Percentiles rank a stretch among this genome's conserved stretches.
phyloP scores from a whole-genome alignment of 2,329 filamentous ascomycete genomes.

The Fusarium guadeloupense region DNA sequence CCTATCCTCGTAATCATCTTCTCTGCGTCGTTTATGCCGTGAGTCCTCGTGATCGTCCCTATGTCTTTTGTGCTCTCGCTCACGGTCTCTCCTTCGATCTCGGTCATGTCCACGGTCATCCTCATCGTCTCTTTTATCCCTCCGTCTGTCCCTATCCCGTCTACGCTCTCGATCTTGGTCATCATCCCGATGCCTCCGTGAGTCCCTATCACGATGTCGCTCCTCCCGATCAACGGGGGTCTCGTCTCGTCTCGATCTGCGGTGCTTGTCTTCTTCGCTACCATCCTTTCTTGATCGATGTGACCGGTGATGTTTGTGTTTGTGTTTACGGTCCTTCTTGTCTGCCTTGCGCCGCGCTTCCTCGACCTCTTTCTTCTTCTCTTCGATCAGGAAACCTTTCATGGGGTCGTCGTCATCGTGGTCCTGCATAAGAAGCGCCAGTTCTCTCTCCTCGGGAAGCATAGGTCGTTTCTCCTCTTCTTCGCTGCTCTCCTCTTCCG shows the following conservation, averaged over 20 bases:
- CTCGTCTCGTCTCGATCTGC: conserved; percentile 52
- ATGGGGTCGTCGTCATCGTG: conserved; percentile 98
- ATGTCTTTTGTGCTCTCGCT: conserved; percentile 43
- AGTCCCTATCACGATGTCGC: conserved; percentile 44
- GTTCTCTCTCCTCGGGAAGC: conserved; percentile 83
- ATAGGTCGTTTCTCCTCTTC: conserved; percentile 66
- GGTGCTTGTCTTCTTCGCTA: conserved; percentile 43
- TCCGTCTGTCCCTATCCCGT: conserved; percentile 35
- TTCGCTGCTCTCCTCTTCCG: conserved; percentile 57
- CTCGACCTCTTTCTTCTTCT: conserved; percentile 90
- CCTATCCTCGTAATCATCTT: conserved; percentile 42
- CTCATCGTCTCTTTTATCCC: conserved; percentile 36
- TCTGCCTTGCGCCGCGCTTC: conserved; percentile 67
- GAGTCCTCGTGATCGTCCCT: conserved; percentile 45
- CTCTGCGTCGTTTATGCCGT: conserved; percentile 40
- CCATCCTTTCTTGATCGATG: conserved; percentile 53
- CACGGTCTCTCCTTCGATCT: conserved; percentile 36
- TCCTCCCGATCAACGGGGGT: conserved; percentile 43
- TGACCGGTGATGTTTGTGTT: conserved; percentile 58
- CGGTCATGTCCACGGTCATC: conserved; percentile 38
- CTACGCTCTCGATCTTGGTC: conserved; percentile 45
- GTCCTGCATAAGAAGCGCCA: conserved; percentile 77
- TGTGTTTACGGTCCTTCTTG: conserved; percentile 58
- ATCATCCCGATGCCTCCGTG: conserved; percentile 42
- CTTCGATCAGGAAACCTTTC: conserved; percentile 88